phyloP scores from a whole-genome alignment of 371 early-diverging fungal species.

The Apophysomyces elegans region DNA sequence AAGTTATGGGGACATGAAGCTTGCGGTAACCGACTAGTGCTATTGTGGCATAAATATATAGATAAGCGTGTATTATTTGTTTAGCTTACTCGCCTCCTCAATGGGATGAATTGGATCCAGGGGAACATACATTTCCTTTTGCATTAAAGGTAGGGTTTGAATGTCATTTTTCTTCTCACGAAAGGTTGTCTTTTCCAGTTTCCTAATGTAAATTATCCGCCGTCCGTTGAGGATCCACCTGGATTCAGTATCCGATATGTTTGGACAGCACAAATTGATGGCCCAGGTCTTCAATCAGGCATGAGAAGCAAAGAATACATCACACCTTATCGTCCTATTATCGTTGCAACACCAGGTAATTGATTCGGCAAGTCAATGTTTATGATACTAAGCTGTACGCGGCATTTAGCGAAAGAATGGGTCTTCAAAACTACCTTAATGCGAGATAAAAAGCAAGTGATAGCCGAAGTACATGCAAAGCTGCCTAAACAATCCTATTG shows the following conservation, averaged over 20 bases:
- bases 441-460: slow-evolving; percentile 13
- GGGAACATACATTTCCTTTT: slow-evolving; percentile 53
- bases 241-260: slow-evolving; percentile 45
- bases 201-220: slow-evolving; percentile 50
- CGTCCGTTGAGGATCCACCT: slow-evolving; percentile 41
- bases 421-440: slow-evolving; percentile 24
- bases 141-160: slow-evolving; percentile 48
- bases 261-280: slow-evolving; percentile 58
- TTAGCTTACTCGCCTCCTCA: slow-evolving; percentile 46
- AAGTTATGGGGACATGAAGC: slow-evolving; percentile 43
- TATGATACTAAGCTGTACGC: not conserved
- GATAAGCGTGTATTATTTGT: not conserved
- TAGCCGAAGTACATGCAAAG: slow-evolving; percentile 45
- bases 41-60: not conserved
- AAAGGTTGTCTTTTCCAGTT: slow-evolving; percentile 23
- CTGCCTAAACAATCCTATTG: slow-evolving; percentile 43
- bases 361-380: not conserved
- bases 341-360: slow-evolving; percentile 36
- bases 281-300: slow-evolving; percentile 46
- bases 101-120: slow-evolving; percentile 55
- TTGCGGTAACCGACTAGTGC: slow-evolving; percentile 26
- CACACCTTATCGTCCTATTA: slow-evolving; percentile 44
- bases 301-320: slow-evolving; percentile 42
- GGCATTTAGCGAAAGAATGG: slow-evolving; percentile 36
- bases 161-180: not conserved